These are phyloP conservation scores for Colletotrichum chrysophilum DNA, from an alignment of 2,329 filamentous ascomycete genomes.

Conservation along the genomic window DNA sequence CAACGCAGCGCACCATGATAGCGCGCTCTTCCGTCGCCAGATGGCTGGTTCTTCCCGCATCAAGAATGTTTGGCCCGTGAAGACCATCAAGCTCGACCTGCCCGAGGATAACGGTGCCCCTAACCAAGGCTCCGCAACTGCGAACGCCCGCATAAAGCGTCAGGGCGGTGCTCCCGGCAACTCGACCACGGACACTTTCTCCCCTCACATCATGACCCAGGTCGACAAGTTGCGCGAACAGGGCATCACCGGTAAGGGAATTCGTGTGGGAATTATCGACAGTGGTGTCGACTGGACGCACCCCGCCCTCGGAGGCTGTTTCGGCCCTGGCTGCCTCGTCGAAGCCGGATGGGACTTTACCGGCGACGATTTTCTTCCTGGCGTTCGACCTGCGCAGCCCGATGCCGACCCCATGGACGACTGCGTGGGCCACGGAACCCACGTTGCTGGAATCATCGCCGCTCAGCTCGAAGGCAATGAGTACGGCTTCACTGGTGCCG, in stretches of 20 bases:
- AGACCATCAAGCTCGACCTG: constrained; percentile 18
- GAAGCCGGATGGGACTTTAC: constrained; percentile 52
- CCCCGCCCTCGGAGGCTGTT: constrained; percentile 57
- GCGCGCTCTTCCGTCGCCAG: constrained; percentile 4
- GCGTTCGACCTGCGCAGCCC: not conserved
- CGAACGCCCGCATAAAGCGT: not conserved
- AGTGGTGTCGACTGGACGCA: constrained; percentile 52
- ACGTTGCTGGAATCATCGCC: constrained; percentile 51
- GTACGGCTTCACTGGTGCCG: constrained; percentile 39
- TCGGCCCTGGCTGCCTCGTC: constrained; percentile 53
- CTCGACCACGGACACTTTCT: constrained; percentile 8
- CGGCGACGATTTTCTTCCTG: constrained; percentile 38
- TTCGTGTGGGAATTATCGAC: constrained; percentile 48
- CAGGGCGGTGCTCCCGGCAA: not conserved
- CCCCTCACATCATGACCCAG: constrained; percentile 26
- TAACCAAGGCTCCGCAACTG: not conserved
- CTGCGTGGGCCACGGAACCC: constrained; percentile 42
- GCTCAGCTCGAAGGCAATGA: constrained; percentile 32
- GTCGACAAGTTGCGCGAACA: constrained; percentile 45
- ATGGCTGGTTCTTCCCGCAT: constrained; percentile 28
- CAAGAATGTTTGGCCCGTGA: constrained; percentile 34
- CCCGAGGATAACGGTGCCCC: constrained; percentile 18
- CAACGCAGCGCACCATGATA: constrained; percentile 25
- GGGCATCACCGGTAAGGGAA: constrained; percentile 48
- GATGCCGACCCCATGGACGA: constrained; percentile 8